Percentiles rank a stretch among this genome's conserved stretches.
These are phyloP conservation scores for Dioszegia aurantiaca DNA, from an alignment of 768 basidiomycete species.

Conservation along the genomic window DNA sequence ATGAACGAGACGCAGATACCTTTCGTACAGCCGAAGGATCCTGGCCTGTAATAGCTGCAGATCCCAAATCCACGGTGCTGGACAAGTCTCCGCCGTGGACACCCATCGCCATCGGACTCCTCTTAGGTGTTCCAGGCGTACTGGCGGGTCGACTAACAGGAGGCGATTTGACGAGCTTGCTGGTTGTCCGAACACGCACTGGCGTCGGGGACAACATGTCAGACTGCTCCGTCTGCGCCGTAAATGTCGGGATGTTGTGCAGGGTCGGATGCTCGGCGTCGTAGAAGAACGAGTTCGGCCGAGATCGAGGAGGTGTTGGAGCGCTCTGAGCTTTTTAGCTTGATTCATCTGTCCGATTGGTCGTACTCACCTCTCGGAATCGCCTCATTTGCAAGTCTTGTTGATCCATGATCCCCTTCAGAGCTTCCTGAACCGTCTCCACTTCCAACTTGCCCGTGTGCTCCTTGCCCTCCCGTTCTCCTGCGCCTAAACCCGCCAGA, in stretches of 20 bases:
- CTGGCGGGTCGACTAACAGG: conserved; percentile 1
- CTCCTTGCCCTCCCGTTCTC: not conserved
- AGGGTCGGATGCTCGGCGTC: conserved; percentile 19
- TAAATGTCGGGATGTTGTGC: conserved; percentile 23
- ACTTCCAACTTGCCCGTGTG: not conserved
- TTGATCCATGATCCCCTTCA: conserved; percentile 11
- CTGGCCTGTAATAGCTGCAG: not conserved
- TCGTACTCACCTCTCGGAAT: conserved; percentile 5
- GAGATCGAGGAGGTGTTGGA: conserved; percentile 1
- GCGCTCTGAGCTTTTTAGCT: not conserved
- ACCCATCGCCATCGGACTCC: no score
- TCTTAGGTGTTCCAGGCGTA: no score
- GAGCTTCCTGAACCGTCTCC: conserved; percentile 2
- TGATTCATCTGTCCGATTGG: not conserved
- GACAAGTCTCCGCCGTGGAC: no score
- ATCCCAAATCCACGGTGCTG: no score
- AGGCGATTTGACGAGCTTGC: conserved; percentile 8
- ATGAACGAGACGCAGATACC: not conserved
- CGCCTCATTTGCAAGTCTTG: conserved; percentile 2
- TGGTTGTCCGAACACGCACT: not conserved
- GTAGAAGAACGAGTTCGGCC: conserved; percentile 2
- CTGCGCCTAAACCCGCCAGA: conserved; percentile 20
- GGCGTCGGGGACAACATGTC: not conserved
- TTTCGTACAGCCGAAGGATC: not conserved
- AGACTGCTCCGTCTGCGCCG: not conserved